Conservation (phyloP, 306 rosid genomes). For the Astragalus membranaceus region DNA sequence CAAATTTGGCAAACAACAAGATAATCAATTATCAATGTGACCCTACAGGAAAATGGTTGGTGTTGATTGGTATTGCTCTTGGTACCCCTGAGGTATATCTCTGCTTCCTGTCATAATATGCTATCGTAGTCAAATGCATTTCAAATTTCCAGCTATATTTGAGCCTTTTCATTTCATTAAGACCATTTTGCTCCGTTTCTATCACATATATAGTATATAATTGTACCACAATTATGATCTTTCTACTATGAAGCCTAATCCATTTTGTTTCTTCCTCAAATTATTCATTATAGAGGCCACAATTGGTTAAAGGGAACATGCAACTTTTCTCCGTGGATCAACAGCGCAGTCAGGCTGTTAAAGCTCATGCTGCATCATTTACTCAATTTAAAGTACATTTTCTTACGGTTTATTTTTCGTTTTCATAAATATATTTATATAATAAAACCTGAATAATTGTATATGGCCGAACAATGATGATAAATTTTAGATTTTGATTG, state of each 20-base stretch:
- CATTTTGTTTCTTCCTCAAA: conserved; percentile 13
- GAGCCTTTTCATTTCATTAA: conserved; percentile 12
- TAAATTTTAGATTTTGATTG: no score
- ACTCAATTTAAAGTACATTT: conserved; percentile 78
- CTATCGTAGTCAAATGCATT: neutral
- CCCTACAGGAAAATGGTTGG: conserved; percentile 97
- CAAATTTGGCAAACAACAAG: conserved; percentile 85
- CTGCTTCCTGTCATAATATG: conserved; percentile 15
- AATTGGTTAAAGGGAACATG: conserved; percentile 97
- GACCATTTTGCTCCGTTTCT: neutral
- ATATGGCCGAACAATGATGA: no score
- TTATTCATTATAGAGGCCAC: conserved; percentile 62
- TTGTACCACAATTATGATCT: neutral
- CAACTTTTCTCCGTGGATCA: conserved; percentile 95
- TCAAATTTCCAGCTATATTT: neutral
- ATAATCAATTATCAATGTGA: conserved; percentile 96
- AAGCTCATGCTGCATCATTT: conserved; percentile 97
- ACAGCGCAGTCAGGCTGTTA: conserved; percentile 99
- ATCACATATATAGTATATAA: neutral
- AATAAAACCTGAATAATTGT: neutral
- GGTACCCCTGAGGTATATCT: conserved; percentile 87
- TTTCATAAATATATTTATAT: conserved; percentile 3
- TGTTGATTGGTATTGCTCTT: conserved; percentile 98
- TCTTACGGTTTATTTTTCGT: neutral
- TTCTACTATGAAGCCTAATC: conserved; percentile 3